These are phyloP conservation scores for Rhododendron mucronatum DNA, from an alignment of 148 eudicot genomes.

Conservation along the genomic window DNA sequence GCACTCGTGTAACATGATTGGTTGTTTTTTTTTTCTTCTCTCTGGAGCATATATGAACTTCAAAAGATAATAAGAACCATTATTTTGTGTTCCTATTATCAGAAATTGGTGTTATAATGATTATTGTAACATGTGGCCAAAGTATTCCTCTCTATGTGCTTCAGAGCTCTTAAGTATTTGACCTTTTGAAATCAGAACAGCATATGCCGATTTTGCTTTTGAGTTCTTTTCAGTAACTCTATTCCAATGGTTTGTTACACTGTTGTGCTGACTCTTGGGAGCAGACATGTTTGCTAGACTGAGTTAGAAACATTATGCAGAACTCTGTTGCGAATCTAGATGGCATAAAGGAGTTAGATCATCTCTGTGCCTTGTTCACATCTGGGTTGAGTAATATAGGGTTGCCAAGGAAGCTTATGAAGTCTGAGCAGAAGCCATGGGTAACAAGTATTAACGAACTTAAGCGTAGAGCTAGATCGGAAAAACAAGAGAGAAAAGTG, in stretches of 20 bases:
- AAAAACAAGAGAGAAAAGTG: conserved; percentile 24
- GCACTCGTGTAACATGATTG: neutral
- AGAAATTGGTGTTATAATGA: neutral
- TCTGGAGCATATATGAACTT: neutral
- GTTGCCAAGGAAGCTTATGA: conserved; percentile 35
- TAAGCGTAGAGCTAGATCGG: conserved; percentile 37
- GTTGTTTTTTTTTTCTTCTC: neutral
- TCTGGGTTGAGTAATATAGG: conserved; percentile 13
- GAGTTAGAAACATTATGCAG: neutral
- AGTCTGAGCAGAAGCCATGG: conserved; percentile 39
- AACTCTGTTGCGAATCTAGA: neutral
- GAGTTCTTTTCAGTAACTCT: neutral
- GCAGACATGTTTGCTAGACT: conserved; percentile 15
- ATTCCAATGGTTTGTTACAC: neutral
- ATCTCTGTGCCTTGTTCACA: conserved; percentile 15
- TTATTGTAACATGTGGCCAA: no score
- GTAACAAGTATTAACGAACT: conserved; percentile 36
- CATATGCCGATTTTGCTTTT: neutral
- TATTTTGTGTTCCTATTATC: neutral
- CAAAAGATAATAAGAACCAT: neutral
- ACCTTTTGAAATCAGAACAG: neutral
- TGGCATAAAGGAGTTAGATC: neutral
- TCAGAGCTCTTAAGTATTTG: neutral
- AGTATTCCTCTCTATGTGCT: neutral
- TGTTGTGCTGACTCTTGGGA: neutral